These are phyloP conservation scores for Cytospora paraplurivora DNA, from an alignment of 2,329 filamentous ascomycete species.

Conservation along the genomic window DNA sequence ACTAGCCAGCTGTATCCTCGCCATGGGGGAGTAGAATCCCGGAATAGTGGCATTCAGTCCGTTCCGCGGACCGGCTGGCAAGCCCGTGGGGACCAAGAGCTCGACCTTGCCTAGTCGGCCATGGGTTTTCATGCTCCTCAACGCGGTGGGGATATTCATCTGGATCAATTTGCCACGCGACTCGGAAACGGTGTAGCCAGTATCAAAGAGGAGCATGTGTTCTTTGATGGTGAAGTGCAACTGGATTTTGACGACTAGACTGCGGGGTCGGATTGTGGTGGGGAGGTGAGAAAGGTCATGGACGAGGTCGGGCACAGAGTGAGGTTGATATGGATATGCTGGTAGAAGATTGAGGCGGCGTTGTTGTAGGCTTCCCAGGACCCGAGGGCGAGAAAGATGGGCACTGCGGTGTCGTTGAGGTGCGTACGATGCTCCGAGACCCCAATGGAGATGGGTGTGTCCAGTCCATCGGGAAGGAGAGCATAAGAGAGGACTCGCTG, in stretches of 20 bases:
- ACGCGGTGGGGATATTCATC: conserved; percentile 20
- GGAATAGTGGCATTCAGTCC: background rate
- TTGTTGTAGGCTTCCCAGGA: conserved; percentile 12
- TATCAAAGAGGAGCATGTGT: conserved; percentile 19
- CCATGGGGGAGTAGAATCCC: conserved; percentile 15
- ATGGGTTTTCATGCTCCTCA: conserved; percentile 19
- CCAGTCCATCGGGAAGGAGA: conserved; percentile 5
- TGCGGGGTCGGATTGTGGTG: conserved; percentile 2
- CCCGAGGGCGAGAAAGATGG: conserved; percentile 19
- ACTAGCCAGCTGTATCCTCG: conserved; percentile 14
- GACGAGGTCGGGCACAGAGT: conserved; percentile 1
- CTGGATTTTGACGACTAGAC: conserved; percentile 4
- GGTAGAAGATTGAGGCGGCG: conserved; percentile 18
- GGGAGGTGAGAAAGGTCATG: conserved; percentile 22
- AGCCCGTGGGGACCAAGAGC: background rate
- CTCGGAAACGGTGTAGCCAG: background rate
- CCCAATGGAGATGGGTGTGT: conserved; percentile 7
- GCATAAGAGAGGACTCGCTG: conserved; percentile 11
- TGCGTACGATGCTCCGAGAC: conserved; percentile 2
- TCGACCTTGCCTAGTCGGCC: conserved; percentile 6
- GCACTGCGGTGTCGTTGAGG: conserved; percentile 7
- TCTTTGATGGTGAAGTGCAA: conserved; percentile 17
- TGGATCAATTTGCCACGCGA: conserved; percentile 13
- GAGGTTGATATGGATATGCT: conserved; percentile 1
- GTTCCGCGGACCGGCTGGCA: background rate